A percentile compares a stretch with the other conserved stretches of the same genome.
phyloP scores from a whole-genome alignment of 129 eudicot genomes.

The Pittosporum tobira region DNA sequence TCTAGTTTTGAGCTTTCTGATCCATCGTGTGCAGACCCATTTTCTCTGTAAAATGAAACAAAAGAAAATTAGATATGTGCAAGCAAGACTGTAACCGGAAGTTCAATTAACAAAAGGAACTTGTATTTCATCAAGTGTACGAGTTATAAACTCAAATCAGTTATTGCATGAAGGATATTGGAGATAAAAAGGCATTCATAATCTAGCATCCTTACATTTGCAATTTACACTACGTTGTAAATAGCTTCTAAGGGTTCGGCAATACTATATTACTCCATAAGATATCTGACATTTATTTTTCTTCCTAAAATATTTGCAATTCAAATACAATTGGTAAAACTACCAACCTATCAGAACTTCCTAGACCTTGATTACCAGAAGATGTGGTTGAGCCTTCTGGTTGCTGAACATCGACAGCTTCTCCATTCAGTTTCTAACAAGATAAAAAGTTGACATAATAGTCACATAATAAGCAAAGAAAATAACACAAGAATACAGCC shows the following conservation, averaged over 20 bases:
- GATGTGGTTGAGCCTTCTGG: conserved; percentile 42
- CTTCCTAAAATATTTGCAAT: neutral
- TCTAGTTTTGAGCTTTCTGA: conserved; percentile 12
- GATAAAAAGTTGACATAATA: conserved; percentile 17
- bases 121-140: too few species aligned
- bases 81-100: too few species aligned
- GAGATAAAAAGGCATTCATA: too few species aligned
- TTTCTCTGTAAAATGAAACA: conserved; percentile 35
- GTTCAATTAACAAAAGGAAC: too few species aligned
- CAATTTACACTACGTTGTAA: too few species aligned
- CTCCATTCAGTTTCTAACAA: conserved; percentile 66
- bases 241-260: too few species aligned
- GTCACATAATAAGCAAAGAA: conserved; percentile 15
- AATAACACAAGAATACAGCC: conserved; percentile 13
- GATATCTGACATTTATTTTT: neutral
- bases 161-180: too few species aligned
- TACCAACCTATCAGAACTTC: conserved; percentile 33
- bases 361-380: conserved; percentile 45
- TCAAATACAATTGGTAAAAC: too few species aligned
- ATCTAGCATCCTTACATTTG: too few species aligned
- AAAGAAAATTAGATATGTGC: too few species aligned
- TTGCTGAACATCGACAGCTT: conserved; percentile 31
- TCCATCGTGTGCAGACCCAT: conserved; percentile 20
- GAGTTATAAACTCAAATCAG: too few species aligned
- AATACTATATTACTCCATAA: too few species aligned